Conservation (phyloP, 176 grass and related monocot genomes). For the Lolium perenne region DNA sequence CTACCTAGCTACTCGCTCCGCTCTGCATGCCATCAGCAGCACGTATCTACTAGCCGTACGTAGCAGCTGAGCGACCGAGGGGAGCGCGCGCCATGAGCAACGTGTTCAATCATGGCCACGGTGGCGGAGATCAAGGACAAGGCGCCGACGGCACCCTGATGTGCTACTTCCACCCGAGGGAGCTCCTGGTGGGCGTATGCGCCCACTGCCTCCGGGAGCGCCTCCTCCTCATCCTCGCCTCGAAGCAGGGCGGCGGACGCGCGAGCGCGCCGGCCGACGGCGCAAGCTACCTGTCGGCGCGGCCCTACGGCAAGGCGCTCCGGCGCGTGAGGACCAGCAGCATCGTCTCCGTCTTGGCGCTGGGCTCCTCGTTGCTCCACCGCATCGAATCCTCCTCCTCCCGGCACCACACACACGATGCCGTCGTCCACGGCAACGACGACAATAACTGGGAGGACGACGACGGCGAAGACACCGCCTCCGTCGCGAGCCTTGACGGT, state of each 20-base stretch:
- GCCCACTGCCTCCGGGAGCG: constrained; percentile 79
- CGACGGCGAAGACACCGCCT: constrained; percentile 33
- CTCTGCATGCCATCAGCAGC: background rate
- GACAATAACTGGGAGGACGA: background rate
- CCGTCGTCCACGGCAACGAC: background rate
- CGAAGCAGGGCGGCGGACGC: constrained; percentile 10
- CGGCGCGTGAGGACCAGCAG: constrained; percentile 47
- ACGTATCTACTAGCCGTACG: background rate
- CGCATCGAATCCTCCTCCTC: constrained; percentile 67
- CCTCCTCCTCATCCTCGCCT: constrained; percentile 67
- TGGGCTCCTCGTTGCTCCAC: constrained; percentile 69
- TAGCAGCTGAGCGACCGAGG: background rate
- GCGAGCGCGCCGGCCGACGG: background rate
- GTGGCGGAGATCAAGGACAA: constrained; percentile 14
- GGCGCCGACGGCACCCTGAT: background rate
- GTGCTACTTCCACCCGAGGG: constrained; percentile 75
- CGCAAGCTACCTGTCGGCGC: background rate
- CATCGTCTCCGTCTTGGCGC: constrained; percentile 56
- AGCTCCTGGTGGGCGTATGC: constrained; percentile 74
- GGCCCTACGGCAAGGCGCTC: constrained; percentile 30
- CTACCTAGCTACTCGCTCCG: background rate
- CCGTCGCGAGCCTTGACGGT: constrained; percentile 77
- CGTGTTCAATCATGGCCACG: background rate
- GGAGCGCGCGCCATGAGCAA: constrained; percentile 36
- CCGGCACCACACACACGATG: background rate